Evolutionary conservation across 164 flowering plant species (phyloP).

Genomic region (Vitis riparia): DNA sequence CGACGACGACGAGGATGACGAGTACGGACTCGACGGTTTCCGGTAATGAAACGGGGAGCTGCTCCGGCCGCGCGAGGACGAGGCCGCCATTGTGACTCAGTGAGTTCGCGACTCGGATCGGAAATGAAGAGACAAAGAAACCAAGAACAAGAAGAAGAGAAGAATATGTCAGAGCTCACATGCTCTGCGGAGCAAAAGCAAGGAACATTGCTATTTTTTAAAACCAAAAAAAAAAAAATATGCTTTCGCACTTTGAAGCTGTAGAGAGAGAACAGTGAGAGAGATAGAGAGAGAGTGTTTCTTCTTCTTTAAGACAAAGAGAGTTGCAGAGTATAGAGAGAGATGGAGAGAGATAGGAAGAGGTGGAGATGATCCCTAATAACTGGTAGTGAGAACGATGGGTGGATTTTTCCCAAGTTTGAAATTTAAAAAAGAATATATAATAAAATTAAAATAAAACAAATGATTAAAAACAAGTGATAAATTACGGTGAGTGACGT

Average conservation of each 20-base stretch:
- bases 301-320: conserved; percentile 50
- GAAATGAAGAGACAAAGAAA: background rate
- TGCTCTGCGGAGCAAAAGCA: conserved; percentile 43
- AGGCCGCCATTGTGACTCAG: conserved; percentile 49
- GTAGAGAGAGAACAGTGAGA: conserved; percentile 10
- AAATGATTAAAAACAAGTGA: too few relatives aligned
- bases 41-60: conserved; percentile 82
- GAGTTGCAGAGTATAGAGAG: conserved; percentile 27
- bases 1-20: conserved; percentile 72
- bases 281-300: conserved; percentile 24
- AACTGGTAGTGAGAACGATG: conserved; percentile 5
- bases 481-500: too few relatives aligned
- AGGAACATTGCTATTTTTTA: conserved; percentile 19
- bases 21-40: conserved; percentile 63
- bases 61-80: conserved; percentile 78
- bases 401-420: background rate
- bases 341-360: conserved; percentile 16
- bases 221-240: background rate
- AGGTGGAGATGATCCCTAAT: background rate
- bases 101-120: conserved; percentile 13
- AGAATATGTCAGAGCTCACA: conserved; percentile 67
- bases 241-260: background rate
- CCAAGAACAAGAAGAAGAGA: conserved; percentile 10
- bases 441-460: too few relatives aligned
- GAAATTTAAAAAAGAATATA: background rate